These are phyloP conservation scores for Blattamonas nauphoetae DNA, from an alignment of 78 protist genomes.

Conservation along the genomic window DNA sequence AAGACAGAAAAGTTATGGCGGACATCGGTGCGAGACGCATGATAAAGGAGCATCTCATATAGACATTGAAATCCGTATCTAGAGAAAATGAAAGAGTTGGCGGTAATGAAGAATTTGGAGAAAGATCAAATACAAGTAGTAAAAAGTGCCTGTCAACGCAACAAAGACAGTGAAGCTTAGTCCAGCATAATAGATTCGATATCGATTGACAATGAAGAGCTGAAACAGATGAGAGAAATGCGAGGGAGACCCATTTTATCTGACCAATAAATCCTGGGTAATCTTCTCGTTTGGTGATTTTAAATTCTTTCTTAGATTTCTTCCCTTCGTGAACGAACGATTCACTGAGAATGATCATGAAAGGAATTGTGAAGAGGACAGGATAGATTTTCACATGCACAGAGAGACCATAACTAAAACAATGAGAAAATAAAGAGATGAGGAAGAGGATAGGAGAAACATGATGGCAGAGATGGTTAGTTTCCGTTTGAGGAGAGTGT, in stretches of 20 bases:
- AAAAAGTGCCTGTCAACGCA: slow-evolving; percentile 5
- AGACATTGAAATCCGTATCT: slow-evolving; percentile 37
- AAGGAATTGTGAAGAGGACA: slow-evolving; percentile 61
- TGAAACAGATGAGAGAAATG: not conserved
- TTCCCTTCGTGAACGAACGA: not conserved
- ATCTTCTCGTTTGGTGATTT: no score
- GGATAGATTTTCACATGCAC: slow-evolving; percentile 85
- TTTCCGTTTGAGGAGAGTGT: slow-evolving; percentile 18
- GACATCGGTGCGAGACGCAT: slow-evolving; percentile 54
- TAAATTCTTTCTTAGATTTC: not conserved
- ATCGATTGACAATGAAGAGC: not conserved
- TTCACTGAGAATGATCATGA: not conserved
- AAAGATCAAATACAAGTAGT: slow-evolving; percentile 7
- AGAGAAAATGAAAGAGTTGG: not conserved
- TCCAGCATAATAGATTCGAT: not conserved
- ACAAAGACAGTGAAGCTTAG: not conserved
- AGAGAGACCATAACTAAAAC: slow-evolving; percentile 63
- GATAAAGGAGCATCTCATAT: slow-evolving; percentile 59
- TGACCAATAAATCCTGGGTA: not conserved
- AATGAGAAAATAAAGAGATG: not conserved
- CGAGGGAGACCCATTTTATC: not conserved
- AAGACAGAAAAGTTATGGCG: slow-evolving; percentile 85
- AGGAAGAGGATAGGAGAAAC: not conserved
- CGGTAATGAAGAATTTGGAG: not conserved
- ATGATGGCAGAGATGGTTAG: slow-evolving; percentile 25